These are phyloP conservation scores for Lentithecium fluviatile DNA, from an alignment of 495 filamentous ascomycete species.

Conservation along the genomic window DNA sequence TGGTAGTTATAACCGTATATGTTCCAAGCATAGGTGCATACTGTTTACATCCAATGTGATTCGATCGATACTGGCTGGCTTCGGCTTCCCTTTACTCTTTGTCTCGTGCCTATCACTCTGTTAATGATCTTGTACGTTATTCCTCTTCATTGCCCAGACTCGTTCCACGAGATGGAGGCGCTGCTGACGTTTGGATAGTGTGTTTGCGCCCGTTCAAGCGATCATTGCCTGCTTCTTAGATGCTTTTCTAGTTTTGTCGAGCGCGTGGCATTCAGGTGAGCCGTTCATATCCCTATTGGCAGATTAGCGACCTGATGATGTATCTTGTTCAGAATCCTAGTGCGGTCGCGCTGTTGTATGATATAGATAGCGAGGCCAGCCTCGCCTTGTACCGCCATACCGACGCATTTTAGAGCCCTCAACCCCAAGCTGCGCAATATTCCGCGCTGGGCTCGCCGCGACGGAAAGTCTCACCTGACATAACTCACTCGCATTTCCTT, in stretches of 20 bases:
- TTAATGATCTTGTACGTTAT: slow-evolving; percentile 13
- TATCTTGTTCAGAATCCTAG: slow-evolving; percentile 2
- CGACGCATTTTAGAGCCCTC: neutral
- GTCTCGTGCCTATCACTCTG: neutral
- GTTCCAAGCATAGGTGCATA: neutral
- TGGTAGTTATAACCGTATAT: slow-evolving; percentile 15
- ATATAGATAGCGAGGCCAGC: slow-evolving; percentile 17
- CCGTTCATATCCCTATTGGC: neutral
- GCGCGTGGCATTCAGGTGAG: slow-evolving; percentile 21
- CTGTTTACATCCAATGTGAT: neutral
- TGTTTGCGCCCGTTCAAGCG: slow-evolving; percentile 29
- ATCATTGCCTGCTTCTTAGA: slow-evolving; percentile 9
- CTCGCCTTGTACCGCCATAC: slow-evolving; percentile 1
- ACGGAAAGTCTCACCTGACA: neutral
- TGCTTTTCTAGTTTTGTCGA: slow-evolving; percentile 3
- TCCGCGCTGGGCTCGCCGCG: too few relatives aligned
- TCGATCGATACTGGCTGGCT: neutral
- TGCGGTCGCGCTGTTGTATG: slow-evolving; percentile 1
- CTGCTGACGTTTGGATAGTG: slow-evolving; percentile 13
- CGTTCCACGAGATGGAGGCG: slow-evolving; percentile 22
- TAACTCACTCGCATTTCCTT: slow-evolving; percentile 2
- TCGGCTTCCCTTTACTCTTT: neutral
- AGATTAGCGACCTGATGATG: slow-evolving; percentile 12
- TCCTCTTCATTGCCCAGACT: neutral
- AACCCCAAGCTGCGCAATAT: too few relatives aligned